phyloP scores from a whole-genome alignment of 371 early-diverging fungal species.

The Capillidium rhysosporum region DNA sequence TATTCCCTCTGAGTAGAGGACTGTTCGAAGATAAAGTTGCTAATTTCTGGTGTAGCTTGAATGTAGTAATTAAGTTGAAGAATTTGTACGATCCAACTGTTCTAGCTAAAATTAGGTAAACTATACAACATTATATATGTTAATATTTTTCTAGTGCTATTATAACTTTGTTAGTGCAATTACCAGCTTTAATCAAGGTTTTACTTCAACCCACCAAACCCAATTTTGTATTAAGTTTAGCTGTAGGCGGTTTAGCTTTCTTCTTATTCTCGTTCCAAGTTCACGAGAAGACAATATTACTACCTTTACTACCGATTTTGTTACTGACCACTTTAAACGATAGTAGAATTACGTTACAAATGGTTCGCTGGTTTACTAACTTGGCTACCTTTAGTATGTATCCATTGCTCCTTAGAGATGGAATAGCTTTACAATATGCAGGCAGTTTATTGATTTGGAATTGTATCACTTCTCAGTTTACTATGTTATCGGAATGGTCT shows the following conservation, averaged over 20 bases:
- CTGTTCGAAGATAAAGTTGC: conserved; percentile 96
- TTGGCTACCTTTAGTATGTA: conserved; percentile 78
- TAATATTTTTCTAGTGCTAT: conserved; percentile 22
- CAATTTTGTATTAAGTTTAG: conserved; percentile 41
- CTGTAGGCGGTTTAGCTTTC: conserved; percentile 61
- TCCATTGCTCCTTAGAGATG: conserved; percentile 62
- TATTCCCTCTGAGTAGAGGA: conserved; percentile 87
- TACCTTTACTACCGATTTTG: conserved; percentile 58
- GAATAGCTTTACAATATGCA: conserved; percentile 38
- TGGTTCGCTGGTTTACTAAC: conserved; percentile 44
- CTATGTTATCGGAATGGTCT: too few species aligned
- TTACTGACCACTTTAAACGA: conserved; percentile 36
- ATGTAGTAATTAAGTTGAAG: conserved; percentile 61
- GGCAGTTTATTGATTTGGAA: conserved; percentile 42
- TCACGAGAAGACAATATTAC: conserved; percentile 86
- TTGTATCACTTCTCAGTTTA: conserved; percentile 17
- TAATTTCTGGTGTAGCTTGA: conserved; percentile 87
- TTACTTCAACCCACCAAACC: conserved; percentile 23
- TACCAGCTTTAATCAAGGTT: conserved; percentile 44
- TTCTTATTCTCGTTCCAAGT: conserved; percentile 93
- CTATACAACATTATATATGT: neutral
- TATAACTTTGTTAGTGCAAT: conserved; percentile 38
- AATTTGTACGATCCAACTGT: conserved; percentile 28
- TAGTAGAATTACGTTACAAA: conserved; percentile 19
- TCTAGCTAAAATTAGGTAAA: conserved; percentile 48